These are phyloP conservation scores for Neoarthrinium moseri DNA, from an alignment of 2,329 filamentous ascomycete species.

Conservation along the genomic window DNA sequence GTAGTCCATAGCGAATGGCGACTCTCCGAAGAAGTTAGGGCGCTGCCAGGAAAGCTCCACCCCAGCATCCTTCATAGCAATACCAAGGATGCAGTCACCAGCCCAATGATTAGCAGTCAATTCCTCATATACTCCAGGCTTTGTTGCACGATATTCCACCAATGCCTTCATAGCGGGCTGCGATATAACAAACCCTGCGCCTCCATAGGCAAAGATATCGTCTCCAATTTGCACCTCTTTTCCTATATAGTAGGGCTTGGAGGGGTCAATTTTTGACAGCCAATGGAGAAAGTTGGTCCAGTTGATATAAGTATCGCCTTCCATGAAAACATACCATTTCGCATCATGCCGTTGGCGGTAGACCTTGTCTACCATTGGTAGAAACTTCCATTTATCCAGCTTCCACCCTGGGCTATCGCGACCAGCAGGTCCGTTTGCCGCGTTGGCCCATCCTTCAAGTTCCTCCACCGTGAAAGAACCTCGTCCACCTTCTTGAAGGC, in stretches of 20 bases:
- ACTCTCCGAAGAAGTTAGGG: slow-evolving; percentile 40
- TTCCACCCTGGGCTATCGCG: slow-evolving; percentile 47
- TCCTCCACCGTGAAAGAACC: slow-evolving; percentile 35
- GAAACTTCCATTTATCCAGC: slow-evolving; percentile 58
- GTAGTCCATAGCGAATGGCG: slow-evolving; percentile 39
- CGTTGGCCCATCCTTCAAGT: slow-evolving; percentile 24
- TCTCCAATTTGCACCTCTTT: slow-evolving; percentile 51
- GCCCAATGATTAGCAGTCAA: slow-evolving; percentile 46
- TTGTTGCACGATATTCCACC: slow-evolving; percentile 37
- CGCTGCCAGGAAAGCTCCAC: slow-evolving; percentile 43
- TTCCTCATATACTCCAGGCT: slow-evolving; percentile 40
- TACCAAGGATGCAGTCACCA: slow-evolving; percentile 48
- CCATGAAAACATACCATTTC: slow-evolving; percentile 60
- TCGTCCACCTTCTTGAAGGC: slow-evolving; percentile 39
- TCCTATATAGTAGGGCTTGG: slow-evolving; percentile 49
- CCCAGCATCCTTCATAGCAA: slow-evolving; percentile 42
- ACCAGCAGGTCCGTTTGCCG: slow-evolving; percentile 26
- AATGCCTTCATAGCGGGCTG: slow-evolving; percentile 44
- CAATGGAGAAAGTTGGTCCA: slow-evolving; percentile 53
- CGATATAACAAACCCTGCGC: slow-evolving; percentile 52
- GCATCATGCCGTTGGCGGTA: slow-evolving; percentile 37
- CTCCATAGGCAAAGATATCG: slow-evolving; percentile 52
- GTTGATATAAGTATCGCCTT: slow-evolving; percentile 57
- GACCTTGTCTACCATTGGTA: slow-evolving; percentile 53
- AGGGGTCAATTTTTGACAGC: slow-evolving; percentile 49